These are phyloP conservation scores for Cyberlindnera veronae DNA, from an alignment of 805 yeast species.

Conservation along the genomic window DNA sequence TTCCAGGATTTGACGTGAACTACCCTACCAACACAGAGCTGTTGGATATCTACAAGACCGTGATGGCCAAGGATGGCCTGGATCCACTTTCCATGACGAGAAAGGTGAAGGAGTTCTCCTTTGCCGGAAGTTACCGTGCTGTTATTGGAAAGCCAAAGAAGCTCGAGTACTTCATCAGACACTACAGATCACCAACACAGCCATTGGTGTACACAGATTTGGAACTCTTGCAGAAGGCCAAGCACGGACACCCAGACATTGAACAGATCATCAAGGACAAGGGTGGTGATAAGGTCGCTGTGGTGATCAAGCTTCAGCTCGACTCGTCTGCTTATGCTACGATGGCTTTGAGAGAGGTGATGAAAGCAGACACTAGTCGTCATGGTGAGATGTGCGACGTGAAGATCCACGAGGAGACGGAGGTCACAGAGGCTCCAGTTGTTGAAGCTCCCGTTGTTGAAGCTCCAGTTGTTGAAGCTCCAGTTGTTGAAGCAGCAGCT, in stretches of 20 bases:
- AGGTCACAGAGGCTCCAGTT: too few species aligned
- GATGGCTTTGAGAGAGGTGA: constrained; percentile 90
- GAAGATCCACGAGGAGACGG: constrained; percentile 19
- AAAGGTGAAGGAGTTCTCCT: constrained; percentile 81
- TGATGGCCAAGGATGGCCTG: constrained; percentile 77
- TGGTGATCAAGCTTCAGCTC: constrained; percentile 70
- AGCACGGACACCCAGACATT: constrained; percentile 23
- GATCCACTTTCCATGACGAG: constrained; percentile 85
- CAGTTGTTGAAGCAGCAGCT: constrained; percentile 7
- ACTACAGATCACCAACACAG: constrained; percentile 61
- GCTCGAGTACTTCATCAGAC: constrained; percentile 58
- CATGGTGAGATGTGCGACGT: constrained; percentile 47
- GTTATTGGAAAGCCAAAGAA: constrained; percentile 63
- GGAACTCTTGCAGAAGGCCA: constrained; percentile 43
- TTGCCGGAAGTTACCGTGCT: constrained; percentile 85
- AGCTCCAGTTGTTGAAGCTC: not conserved
- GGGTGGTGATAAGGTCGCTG: constrained; percentile 51
- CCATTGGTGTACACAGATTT: constrained; percentile 79
- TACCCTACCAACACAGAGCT: constrained; percentile 73
- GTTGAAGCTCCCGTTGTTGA: not conserved
- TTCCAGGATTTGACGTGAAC: constrained; percentile 91
- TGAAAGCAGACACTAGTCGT: constrained; percentile 70
- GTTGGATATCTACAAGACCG: constrained; percentile 56
- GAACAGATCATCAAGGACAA: constrained; percentile 21
- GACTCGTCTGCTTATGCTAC: constrained; percentile 94